These are phyloP conservation scores for Nothophaeocryptopus gaeumannii DNA, from an alignment of 2,329 filamentous ascomycete species.

Conservation along the genomic window DNA sequence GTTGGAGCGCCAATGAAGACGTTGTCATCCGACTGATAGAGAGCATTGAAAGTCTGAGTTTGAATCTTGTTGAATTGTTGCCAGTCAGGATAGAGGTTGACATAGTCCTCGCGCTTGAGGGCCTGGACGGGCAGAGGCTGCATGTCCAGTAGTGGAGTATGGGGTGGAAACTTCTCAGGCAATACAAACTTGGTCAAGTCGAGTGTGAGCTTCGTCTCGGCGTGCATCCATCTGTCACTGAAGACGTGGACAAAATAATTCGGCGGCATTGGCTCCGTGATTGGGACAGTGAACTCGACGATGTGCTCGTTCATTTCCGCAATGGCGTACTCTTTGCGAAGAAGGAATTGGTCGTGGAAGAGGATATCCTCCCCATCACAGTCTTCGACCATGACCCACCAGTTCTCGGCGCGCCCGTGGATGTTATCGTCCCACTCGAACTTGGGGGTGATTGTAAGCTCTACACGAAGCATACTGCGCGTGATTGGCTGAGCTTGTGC, in stretches of 20 bases:
- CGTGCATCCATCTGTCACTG: slow-evolving; percentile 97
- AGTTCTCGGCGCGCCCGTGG: slow-evolving; percentile 84
- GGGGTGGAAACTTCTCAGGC: slow-evolving; percentile 91
- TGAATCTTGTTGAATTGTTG: slow-evolving; percentile 94
- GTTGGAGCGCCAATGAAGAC: slow-evolving; percentile 91
- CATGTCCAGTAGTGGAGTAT: slow-evolving; percentile 86
- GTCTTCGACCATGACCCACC: slow-evolving; percentile 97
- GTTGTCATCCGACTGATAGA: slow-evolving; percentile 88
- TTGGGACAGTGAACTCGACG: slow-evolving; percentile 93
- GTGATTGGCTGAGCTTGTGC: slow-evolving; percentile 94
- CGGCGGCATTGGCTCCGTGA: slow-evolving; percentile 95
- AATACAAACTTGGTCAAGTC: slow-evolving; percentile 94
- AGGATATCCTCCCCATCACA: slow-evolving; percentile 95
- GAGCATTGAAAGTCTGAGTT: slow-evolving; percentile 91
- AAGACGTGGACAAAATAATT: slow-evolving; percentile 97
- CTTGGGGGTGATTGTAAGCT: slow-evolving; percentile 86
- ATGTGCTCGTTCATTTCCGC: slow-evolving; percentile 88
- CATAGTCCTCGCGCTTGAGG: slow-evolving; percentile 80
- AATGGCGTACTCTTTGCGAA: slow-evolving; percentile 83
- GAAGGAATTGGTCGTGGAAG: slow-evolving; percentile 89
- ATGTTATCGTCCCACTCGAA: slow-evolving; percentile 93
- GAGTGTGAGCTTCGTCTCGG: slow-evolving; percentile 87
- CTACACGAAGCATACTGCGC: slow-evolving; percentile 84
- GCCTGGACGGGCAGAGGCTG: slow-evolving; percentile 87
- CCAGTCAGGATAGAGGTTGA: slow-evolving; percentile 77